Percentiles rank a stretch among this genome's conserved stretches.
Conservation (phyloP, 2,329 filamentous ascomycete genomes). For the Fusarium ambrosium region DNA sequence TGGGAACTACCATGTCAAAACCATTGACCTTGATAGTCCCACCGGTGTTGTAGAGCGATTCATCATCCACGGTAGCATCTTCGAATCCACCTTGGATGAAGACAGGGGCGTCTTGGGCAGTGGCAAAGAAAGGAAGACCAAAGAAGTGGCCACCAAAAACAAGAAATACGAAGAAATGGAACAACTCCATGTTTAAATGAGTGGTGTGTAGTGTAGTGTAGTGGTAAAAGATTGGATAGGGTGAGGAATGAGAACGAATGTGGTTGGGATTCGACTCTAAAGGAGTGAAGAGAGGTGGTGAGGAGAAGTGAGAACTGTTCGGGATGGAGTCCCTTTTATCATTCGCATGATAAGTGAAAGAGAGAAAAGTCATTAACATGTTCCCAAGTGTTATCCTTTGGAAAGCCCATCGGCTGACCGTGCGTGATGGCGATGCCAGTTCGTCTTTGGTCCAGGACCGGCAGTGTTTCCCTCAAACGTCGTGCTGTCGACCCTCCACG, state of each 20-base stretch:
- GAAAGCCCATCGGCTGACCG: background rate
- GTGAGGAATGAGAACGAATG: background rate
- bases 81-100: conserved; percentile 52
- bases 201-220: background rate
- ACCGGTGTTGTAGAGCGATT: conserved; percentile 58
- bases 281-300: background rate
- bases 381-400: background rate
- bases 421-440: background rate
- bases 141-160: conserved; percentile 4
- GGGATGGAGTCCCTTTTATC: background rate
- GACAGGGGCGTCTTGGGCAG: conserved; percentile 29
- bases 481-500: background rate
- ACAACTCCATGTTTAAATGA: background rate
- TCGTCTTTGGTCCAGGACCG: background rate
- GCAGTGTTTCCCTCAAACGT: background rate
- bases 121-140: conserved; percentile 1
- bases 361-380: background rate
- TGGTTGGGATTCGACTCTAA: background rate
- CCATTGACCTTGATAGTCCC: conserved; percentile 61
- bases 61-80: conserved; percentile 50
- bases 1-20: conserved; percentile 60
- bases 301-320: background rate
- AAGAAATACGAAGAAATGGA: conserved; percentile 7
- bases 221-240: background rate
- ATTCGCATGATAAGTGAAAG: background rate